Percentiles rank a stretch among this genome's conserved stretches.
Evolutionary conservation across 2,329 filamentous ascomycete genomes (phyloP).

Genomic region (Neofusicoccum sp.): DNA sequence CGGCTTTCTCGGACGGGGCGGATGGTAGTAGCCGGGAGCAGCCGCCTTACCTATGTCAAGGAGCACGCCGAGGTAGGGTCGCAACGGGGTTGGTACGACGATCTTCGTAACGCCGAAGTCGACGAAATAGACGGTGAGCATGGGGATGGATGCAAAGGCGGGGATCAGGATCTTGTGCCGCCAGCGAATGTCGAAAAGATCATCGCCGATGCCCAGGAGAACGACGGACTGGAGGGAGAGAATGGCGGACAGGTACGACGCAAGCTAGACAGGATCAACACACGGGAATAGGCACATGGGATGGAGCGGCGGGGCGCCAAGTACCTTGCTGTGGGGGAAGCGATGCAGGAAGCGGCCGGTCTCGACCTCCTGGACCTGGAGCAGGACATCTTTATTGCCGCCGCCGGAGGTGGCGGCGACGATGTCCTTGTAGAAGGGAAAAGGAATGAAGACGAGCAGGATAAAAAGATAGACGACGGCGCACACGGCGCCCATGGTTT

Average conservation of each 20-base stretch:
- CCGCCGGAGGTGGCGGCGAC: conserved; percentile 91
- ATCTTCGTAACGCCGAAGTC: conserved; percentile 97
- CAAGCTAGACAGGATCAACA: conserved; percentile 59
- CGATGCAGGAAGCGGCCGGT: conserved; percentile 82
- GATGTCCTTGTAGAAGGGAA: conserved; percentile 97
- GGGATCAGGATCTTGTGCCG: conserved; percentile 98
- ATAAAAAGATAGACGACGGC: conserved; percentile 88
- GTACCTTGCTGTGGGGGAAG: conserved; percentile 91
- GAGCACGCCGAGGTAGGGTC: conserved; percentile 79
- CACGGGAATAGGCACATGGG: background rate
- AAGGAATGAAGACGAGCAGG: conserved; percentile 90
- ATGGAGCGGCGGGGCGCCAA: background rate
- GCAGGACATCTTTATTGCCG: conserved; percentile 82
- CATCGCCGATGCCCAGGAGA: conserved; percentile 89
- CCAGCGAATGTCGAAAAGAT: conserved; percentile 97
- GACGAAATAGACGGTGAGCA: conserved; percentile 96
- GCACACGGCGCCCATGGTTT: conserved; percentile 93
- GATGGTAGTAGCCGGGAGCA: background rate
- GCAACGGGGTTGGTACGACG: conserved; percentile 82
- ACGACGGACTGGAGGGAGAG: conserved; percentile 88
- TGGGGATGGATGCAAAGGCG: conserved; percentile 85
- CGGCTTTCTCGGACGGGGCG: background rate
- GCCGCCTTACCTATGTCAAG: conserved; percentile 64
- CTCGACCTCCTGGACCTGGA: conserved; percentile 71
- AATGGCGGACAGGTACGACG: conserved; percentile 90